Percentiles rank a stretch among this genome's conserved stretches.
Evolutionary conservation across 1,284 basidiomycete genomes (phyloP).

Genomic region (Prillingera fragicola): DNA sequence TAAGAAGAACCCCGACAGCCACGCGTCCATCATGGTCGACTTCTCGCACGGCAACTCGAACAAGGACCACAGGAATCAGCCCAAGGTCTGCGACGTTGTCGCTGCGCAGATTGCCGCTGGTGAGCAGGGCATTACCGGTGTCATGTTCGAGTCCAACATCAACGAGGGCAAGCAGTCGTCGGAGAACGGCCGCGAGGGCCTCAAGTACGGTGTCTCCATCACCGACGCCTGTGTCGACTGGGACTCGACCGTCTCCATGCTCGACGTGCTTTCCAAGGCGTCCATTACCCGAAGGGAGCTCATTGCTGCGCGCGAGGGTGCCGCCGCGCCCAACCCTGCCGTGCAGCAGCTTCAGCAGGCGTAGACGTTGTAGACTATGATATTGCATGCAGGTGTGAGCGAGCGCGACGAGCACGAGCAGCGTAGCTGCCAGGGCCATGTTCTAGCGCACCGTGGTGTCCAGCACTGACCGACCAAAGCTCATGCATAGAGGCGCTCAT

Average conservation of each 20-base stretch:
- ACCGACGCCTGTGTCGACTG: constrained; percentile 91
- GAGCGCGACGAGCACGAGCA: too few relatives aligned
- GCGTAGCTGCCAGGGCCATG: too few relatives aligned
- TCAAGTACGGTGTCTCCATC: constrained; percentile 82
- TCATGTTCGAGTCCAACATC: constrained; percentile 94
- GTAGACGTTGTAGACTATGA: too few relatives aligned
- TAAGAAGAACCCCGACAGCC: constrained; percentile 54
- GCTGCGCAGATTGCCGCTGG: constrained; percentile 72
- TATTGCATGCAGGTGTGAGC: too few relatives aligned
- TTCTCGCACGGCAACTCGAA: constrained; percentile 68
- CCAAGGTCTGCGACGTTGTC: constrained; percentile 75
- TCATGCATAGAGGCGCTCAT: too few relatives aligned
- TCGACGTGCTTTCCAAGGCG: constrained; percentile 63
- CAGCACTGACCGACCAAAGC: too few relatives aligned
- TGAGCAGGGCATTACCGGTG: constrained; percentile 76
- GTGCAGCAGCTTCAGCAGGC: constrained; percentile 27
- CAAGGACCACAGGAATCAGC: constrained; percentile 88
- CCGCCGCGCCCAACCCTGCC: constrained; percentile 19
- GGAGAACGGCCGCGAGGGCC: constrained; percentile 52
- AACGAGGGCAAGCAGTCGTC: constrained; percentile 75
- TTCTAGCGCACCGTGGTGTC: too few relatives aligned
- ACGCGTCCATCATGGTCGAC: constrained; percentile 51
- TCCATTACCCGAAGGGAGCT: constrained; percentile 35
- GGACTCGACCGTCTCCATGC: constrained; percentile 65
- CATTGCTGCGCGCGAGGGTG: constrained; percentile 17